phyloP scores from a whole-genome alignment of 2,329 filamentous ascomycete species.

The Beauveria varroae region DNA sequence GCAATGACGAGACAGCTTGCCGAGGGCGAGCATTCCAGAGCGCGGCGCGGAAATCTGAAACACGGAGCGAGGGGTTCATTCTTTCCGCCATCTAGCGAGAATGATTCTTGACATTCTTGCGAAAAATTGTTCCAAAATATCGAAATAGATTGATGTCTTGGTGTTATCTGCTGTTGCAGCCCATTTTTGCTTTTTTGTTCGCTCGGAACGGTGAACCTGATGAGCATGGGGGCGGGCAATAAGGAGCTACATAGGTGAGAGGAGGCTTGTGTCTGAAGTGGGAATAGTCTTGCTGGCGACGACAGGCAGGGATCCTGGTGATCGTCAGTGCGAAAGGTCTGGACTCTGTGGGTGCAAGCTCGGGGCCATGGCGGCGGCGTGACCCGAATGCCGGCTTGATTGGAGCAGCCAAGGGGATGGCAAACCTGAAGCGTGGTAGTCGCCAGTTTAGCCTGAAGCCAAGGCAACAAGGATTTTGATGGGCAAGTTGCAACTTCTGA shows the following conservation, averaged over 20 bases:
- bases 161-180: neutral
- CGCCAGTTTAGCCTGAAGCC: constrained; percentile 2
- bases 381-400: neutral
- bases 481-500: neutral
- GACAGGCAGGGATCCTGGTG: neutral
- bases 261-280: neutral
- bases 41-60: constrained; percentile 2
- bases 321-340: constrained; percentile 9
- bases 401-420: neutral
- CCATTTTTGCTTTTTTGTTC: neutral
- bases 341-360: neutral
- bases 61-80: constrained; percentile 6
- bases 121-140: neutral
- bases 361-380: neutral
- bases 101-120: neutral
- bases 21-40: neutral
- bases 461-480: neutral
- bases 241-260: neutral
- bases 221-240: neutral
- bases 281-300: neutral
- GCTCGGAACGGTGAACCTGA: neutral
- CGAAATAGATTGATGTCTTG: neutral
- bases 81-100: neutral
- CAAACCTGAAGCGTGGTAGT: constrained; percentile 2
- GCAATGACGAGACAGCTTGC: neutral